Conservation (phyloP, 2,329 filamentous ascomycete genomes). For the Dactylonectria estremocensis region DNA sequence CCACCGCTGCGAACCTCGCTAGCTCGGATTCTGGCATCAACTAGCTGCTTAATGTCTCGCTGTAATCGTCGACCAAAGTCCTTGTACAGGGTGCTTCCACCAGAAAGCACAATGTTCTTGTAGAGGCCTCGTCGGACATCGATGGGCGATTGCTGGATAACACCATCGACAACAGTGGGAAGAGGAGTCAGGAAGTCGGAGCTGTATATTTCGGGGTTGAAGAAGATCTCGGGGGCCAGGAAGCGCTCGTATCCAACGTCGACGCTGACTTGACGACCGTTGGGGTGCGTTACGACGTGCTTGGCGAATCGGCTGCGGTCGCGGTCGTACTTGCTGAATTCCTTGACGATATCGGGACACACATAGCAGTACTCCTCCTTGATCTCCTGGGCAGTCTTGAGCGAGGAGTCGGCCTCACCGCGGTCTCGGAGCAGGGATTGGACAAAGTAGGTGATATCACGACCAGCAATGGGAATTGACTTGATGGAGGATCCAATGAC, state of each 20-base stretch:
- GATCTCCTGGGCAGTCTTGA: slow-evolving; percentile 98
- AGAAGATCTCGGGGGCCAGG: slow-evolving; percentile 98
- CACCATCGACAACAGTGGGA: slow-evolving; percentile 93
- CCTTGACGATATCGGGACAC: slow-evolving; percentile 98
- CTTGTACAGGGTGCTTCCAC: slow-evolving; percentile 97
- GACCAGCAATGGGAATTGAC: slow-evolving; percentile 96
- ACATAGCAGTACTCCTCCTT: slow-evolving; percentile 99
- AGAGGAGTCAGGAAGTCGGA: slow-evolving; percentile 98
- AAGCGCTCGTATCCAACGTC: slow-evolving; percentile 99
- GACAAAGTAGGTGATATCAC: slow-evolving; percentile 99
- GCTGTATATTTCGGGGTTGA: slow-evolving; percentile 99
- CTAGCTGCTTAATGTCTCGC: slow-evolving; percentile 95
- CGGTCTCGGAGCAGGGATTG: slow-evolving; percentile 96
- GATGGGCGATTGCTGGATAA: slow-evolving; percentile 98
- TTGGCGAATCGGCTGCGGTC: slow-evolving; percentile 93
- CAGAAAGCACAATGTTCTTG: slow-evolving; percentile 99
- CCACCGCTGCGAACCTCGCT: slow-evolving; percentile 94
- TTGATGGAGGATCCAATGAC: slow-evolving; percentile 99
- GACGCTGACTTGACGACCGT: slow-evolving; percentile 86
- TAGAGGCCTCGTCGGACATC: slow-evolving; percentile 97
- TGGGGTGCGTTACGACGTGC: slow-evolving; percentile 88
- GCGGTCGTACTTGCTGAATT: slow-evolving; percentile 93
- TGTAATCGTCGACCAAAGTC: slow-evolving; percentile 97
- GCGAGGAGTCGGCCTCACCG: slow-evolving; percentile 94
- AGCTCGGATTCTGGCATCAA: slow-evolving; percentile 92